phyloP scores from a whole-genome alignment of 345 rosid species.

The Syzygium aqueum region DNA sequence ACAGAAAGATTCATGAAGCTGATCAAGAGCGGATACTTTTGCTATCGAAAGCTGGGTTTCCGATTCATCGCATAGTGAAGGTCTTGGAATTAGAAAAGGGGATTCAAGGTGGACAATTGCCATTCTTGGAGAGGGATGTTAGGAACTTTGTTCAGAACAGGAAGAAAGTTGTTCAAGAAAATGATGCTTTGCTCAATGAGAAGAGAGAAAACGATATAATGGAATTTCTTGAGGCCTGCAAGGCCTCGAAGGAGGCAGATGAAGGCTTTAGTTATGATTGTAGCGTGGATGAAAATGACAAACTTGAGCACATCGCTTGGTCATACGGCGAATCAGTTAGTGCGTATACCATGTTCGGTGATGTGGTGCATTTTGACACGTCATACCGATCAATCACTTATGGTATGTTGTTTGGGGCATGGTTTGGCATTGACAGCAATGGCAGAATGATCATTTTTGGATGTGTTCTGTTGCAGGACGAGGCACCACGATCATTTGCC shows the following conservation, averaged over 20 bases:
- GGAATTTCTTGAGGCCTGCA: constrained; percentile 80
- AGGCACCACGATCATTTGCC: constrained; percentile 46
- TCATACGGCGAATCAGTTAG: constrained; percentile 58
- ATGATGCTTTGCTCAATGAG: constrained; percentile 73
- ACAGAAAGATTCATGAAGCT: constrained; percentile 74
- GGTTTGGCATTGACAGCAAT: constrained; percentile 66
- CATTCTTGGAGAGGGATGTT: constrained; percentile 89
- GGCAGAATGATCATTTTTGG: constrained; percentile 70
- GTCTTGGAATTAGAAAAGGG: constrained; percentile 83
- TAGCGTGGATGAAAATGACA: constrained; percentile 54
- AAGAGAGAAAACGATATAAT: constrained; percentile 60
- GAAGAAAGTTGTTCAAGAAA: constrained; percentile 79
- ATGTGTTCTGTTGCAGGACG: constrained; percentile 80
- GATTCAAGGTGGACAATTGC: constrained; percentile 77
- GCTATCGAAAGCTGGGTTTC: constrained; percentile 91
- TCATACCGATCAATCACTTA: constrained; percentile 71
- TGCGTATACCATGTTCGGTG: constrained; percentile 56
- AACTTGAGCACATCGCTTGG: constrained; percentile 85
- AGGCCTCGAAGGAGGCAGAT: constrained; percentile 58
- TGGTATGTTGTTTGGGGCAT: constrained; percentile 68
- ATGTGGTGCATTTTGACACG: constrained; percentile 70
- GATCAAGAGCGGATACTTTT: constrained; percentile 88
- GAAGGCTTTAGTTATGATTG: constrained; percentile 51
- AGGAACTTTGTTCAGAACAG: constrained; percentile 81
- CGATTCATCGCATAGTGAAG: constrained; percentile 78